Percentiles rank a stretch among this genome's conserved stretches.
These are phyloP conservation scores for Pichia sp. DNA, from an alignment of 1,139 yeast genomes.

Conservation along the genomic window DNA sequence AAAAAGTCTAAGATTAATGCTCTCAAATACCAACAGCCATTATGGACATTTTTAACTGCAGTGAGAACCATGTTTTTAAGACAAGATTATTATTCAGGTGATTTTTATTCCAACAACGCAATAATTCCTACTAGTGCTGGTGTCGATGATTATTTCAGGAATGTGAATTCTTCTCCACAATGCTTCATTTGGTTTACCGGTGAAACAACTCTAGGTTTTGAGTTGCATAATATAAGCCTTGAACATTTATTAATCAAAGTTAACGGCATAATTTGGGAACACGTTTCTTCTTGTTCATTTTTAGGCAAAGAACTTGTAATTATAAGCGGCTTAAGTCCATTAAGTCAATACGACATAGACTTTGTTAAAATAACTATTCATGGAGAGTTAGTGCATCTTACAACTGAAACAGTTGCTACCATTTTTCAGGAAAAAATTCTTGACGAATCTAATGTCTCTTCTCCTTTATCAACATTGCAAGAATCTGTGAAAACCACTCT, in stretches of 20 bases:
- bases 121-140: constrained; percentile 30
- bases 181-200: constrained; percentile 47
- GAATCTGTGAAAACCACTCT: constrained; percentile 56
- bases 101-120: constrained; percentile 25
- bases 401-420: constrained; percentile 38
- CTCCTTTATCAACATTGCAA: constrained; percentile 54
- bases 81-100: constrained; percentile 35
- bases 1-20: constrained; percentile 15
- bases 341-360: constrained; percentile 61
- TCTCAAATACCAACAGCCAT: constrained; percentile 39
- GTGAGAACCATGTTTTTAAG: constrained; percentile 44
- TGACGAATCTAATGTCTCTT: constrained; percentile 32
- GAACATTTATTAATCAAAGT: constrained; percentile 40
- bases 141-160: constrained; percentile 26
- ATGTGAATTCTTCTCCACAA: constrained; percentile 23
- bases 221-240: constrained; percentile 32
- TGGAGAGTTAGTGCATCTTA: constrained; percentile 31
- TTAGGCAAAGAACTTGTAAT: constrained; percentile 37
- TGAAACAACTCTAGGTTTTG: constrained; percentile 40
- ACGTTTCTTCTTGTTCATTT: constrained; percentile 35
- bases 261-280: constrained; percentile 57
- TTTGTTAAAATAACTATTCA: constrained; percentile 35
- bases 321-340: constrained; percentile 59
- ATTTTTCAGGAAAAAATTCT: constrained; percentile 30
- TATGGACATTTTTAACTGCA: constrained; percentile 63